Conservation (phyloP, 352 stramenopile genomes). For the Phytophthora sojae region DNA sequence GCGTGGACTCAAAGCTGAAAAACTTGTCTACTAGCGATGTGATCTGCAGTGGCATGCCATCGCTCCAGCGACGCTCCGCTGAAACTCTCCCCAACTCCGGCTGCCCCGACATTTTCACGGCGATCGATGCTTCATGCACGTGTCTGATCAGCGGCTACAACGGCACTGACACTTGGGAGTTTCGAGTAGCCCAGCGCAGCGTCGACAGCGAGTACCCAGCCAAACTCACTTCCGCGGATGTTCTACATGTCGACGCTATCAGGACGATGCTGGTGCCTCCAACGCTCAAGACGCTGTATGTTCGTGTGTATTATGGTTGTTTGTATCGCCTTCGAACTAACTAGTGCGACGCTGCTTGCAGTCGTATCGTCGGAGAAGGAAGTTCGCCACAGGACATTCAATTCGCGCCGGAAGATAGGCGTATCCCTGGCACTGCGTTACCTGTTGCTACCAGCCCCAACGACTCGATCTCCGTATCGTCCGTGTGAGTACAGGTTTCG, state of each 20-base stretch:
- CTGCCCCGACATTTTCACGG: slow-evolving; percentile 45
- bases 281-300: slow-evolving; percentile 41
- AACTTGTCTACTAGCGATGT: slow-evolving; percentile 33
- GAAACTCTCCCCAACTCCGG: slow-evolving; percentile 33
- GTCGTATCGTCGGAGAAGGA: slow-evolving; percentile 37
- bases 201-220: slow-evolving; percentile 25
- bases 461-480: slow-evolving; percentile 25
- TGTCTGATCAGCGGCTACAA: slow-evolving; percentile 31
- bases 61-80: slow-evolving; percentile 30
- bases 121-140: slow-evolving; percentile 38
- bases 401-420: slow-evolving; percentile 36
- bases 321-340: neutral
- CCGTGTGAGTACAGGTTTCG: slow-evolving; percentile 30
- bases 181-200: slow-evolving; percentile 21
- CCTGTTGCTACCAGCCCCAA: slow-evolving; percentile 30
- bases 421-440: slow-evolving; percentile 28
- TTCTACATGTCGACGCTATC: slow-evolving; percentile 39
- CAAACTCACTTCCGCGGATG: slow-evolving; percentile 14
- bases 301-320: neutral
- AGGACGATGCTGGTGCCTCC: slow-evolving; percentile 36
- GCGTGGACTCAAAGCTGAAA: slow-evolving; percentile 29
- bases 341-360: slow-evolving; percentile 1
- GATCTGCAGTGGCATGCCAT: slow-evolving; percentile 40
- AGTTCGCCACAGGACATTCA: slow-evolving; percentile 30
- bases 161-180: slow-evolving; percentile 33